Conservation (phyloP, 495 filamentous ascomycete species). For the Pyrenula massariospora region DNA sequence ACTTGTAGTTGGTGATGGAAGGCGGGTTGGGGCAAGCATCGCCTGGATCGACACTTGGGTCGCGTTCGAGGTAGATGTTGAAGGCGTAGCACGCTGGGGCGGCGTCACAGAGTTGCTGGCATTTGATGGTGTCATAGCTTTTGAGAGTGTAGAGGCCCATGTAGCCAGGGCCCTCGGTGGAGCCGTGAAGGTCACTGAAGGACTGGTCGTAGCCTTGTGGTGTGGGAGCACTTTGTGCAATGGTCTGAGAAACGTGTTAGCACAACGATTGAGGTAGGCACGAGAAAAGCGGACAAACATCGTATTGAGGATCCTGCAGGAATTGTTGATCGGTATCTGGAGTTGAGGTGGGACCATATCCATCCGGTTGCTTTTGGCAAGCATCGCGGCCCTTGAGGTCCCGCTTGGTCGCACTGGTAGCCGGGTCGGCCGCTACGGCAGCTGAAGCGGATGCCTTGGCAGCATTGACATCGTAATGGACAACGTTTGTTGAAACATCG, state of each 20-base stretch:
- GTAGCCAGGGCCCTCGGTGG: slow-evolving; percentile 24
- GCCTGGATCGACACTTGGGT: slow-evolving; percentile 25
- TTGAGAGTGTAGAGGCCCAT: slow-evolving; percentile 24
- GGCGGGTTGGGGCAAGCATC: slow-evolving; percentile 27
- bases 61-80: slow-evolving; percentile 37
- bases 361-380: slow-evolving; percentile 8
- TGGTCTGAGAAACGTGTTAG: slow-evolving; percentile 1
- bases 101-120: slow-evolving; percentile 18
- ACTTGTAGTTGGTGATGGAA: slow-evolving; percentile 40
- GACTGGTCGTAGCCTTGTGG: slow-evolving; percentile 26
- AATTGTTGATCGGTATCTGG: slow-evolving; percentile 23
- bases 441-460: background rate
- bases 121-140: slow-evolving; percentile 28
- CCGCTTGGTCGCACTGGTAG: background rate
- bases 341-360: slow-evolving; percentile 17
- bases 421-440: background rate
- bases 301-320: slow-evolving; percentile 6
- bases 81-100: slow-evolving; percentile 23
- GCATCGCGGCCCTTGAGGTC: background rate
- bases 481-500: background rate
- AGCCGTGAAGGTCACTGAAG: slow-evolving; percentile 23
- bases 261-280: background rate
- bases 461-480: background rate
- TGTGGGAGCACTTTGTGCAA: slow-evolving; percentile 10
- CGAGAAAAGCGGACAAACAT: background rate